Conservation (phyloP, 306 rosid species). For the Dalbergia oliveri region DNA sequence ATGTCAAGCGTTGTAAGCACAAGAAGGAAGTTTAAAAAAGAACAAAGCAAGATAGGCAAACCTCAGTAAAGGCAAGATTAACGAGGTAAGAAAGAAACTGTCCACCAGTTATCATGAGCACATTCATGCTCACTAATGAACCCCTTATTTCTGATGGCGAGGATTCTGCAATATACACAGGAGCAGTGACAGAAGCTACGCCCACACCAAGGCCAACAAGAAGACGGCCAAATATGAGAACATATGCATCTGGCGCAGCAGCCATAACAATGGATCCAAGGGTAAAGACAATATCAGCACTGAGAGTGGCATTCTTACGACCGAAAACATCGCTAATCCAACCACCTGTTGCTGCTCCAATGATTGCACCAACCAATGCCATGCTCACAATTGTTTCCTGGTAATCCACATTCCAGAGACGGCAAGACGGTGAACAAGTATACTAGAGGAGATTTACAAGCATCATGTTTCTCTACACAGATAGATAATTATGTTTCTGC, state of each 20-base stretch:
- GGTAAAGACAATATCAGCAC: constrained; percentile 70
- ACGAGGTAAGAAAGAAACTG: constrained; percentile 80
- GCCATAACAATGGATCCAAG: constrained; percentile 78
- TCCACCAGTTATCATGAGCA: constrained; percentile 83
- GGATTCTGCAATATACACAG: constrained; percentile 84
- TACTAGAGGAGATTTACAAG: constrained; percentile 15
- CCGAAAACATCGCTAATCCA: constrained; percentile 83
- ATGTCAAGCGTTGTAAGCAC: constrained; percentile 5
- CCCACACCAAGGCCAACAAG: constrained; percentile 80
- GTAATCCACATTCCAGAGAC: constrained; percentile 22
- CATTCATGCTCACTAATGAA: constrained; percentile 76
- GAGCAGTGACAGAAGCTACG: constrained; percentile 81
- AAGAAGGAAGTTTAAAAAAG: constrained; percentile 15
- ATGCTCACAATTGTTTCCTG: constrained; percentile 87
- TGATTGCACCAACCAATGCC: constrained; percentile 84
- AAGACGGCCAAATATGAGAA: constrained; percentile 79
- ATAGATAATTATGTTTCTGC: constrained; percentile 13
- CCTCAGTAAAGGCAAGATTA: constrained; percentile 81
- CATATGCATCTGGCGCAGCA: constrained; percentile 73
- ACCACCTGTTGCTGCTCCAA: constrained; percentile 82
- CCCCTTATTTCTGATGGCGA: constrained; percentile 89
- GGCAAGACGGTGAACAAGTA: background rate
- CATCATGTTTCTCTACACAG: background rate
- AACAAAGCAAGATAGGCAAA: constrained; percentile 46
- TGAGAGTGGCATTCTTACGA: constrained; percentile 78